Base-by-base conservation (phyloP, 2,329 filamentous ascomycete genomes). In the Penicillium sp. region DNA sequence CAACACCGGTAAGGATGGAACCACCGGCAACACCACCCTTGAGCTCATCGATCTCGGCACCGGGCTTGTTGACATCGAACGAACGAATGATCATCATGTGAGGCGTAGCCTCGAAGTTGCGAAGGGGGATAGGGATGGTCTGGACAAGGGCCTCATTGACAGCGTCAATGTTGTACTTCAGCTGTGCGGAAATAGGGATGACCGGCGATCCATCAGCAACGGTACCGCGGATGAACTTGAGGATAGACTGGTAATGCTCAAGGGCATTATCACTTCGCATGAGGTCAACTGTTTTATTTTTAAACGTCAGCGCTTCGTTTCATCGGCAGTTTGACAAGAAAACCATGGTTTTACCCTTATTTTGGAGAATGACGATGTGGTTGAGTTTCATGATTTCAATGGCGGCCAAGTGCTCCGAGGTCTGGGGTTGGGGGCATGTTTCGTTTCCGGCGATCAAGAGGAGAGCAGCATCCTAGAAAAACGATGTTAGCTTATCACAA, bases 301-400 rank as follows among this genome's bases (percentile, higher is more conserved):
- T 31, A 13, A 45, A 18, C 0, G 48, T 50, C n/a, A 50, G 48
- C 35, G 29, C 16, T 34, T 27, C 8, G 5, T 25, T 44, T 29
- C 48, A 44, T 35, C 6, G 12, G 6, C 13, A 27, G 8, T 35
- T 48, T 12, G 21, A 16, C 15, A 35, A 27, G n/a, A 23, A 15
- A 23, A 15, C 2, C 3, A 34, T 13, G 16, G 21, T 4, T n/a
- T 44, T 48, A 52, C 50, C 50, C 85, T 99, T 99, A 82, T 99
- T 99, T 79, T 99, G 94, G 56, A 99, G 85, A 71, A 99, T 97
- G 75, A 99, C 96, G 77, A 99, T 97, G 80, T 99, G 95, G 77
- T 96, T 91, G 62, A 99, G 86, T 83, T 99, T 99, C 94, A 99
- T 99, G 74, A 99, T 99, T 78, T 99, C 94, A 72, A 99, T 97